Conservation (phyloP, 192 early-diverging fungal genomes). For the Coemansia reversa region DNA sequence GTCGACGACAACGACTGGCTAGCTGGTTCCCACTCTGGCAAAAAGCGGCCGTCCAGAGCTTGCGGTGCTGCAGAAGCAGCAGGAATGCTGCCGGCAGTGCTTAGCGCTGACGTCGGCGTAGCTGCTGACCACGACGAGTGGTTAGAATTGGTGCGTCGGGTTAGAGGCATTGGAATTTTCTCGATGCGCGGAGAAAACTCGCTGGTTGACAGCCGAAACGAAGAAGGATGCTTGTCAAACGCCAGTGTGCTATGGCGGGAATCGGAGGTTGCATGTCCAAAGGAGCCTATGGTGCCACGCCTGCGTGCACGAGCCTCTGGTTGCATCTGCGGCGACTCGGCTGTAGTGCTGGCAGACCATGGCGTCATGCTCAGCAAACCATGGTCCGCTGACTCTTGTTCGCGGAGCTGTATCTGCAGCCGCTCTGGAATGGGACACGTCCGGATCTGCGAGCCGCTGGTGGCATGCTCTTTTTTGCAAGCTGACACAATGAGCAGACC, state of each 20-base stretch:
- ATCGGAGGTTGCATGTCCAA: not conserved
- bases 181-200: slow-evolving; percentile 10
- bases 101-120: slow-evolving; percentile 30
- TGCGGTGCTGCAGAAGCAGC: slow-evolving; percentile 8
- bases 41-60: slow-evolving; percentile 1
- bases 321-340: slow-evolving; percentile 21
- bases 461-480: not conserved
- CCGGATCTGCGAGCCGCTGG: slow-evolving; percentile 31
- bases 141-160: slow-evolving; percentile 41
- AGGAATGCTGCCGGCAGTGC: slow-evolving; percentile 6
- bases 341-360: slow-evolving; percentile 17
- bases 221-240: slow-evolving; percentile 5
- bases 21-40: slow-evolving; percentile 32
- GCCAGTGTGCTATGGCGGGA: not conserved
- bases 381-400: slow-evolving; percentile 6
- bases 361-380: slow-evolving; percentile 14
- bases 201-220: not conserved
- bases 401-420: slow-evolving; percentile 27
- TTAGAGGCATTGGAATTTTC: slow-evolving; percentile 2
- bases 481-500: too few relatives aligned
- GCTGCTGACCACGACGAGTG: slow-evolving; percentile 41
- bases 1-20: slow-evolving; percentile 5
- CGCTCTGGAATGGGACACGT: slow-evolving; percentile 50
- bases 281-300: slow-evolving; percentile 25
- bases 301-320: slow-evolving; percentile 18